Evolutionary conservation across 805 yeast genomes (phyloP), one percentile per base, ranked within the genome.

Genomic region (Ogataea polymorpha): DNA sequence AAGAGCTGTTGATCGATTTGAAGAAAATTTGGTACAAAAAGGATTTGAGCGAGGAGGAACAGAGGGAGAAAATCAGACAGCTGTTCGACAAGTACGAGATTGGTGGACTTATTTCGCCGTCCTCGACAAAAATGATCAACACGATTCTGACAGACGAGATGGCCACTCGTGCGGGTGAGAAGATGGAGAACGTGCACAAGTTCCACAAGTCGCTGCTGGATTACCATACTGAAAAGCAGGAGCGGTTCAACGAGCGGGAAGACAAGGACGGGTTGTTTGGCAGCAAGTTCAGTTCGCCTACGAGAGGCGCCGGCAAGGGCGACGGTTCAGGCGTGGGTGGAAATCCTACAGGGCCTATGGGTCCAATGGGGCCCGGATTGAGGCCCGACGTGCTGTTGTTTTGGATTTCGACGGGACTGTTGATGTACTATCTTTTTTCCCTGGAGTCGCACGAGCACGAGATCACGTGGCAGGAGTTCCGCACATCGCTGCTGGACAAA

Each of bases 401-500:
- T 26, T 38, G 55, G 44, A 23, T 47, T 12, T 47, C 56, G 10
- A 44, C 55, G 24, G 56, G 48, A 6, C 35, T 53, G 15, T 23
- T 56, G 23, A 34, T 45, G 5, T 57, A 48, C 43, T 45, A 43
- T 16, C 21, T 54, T 15, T 39, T 52, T 15, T 27, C 49, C 3
- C 24, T 50, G 5, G 62, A 57, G 24, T 46, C 51, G 5, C 43
- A 46, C 40, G 60, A 56, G 25, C 56, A 41, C 31, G 67, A 62
- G 41, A 63, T 65, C 32, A 63, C 70, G 2, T 65, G 61, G 56
- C 96, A 87, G 66, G 95, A 87, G 56, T 89, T 90, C 71, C 83
- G 84, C 60, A 72, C 82, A n/a, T 77, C 81, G 43, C 82, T 84
- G 50, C 67, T 90, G 23, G 87, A 83, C 48, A 78, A 77, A 50